Percentiles rank a stretch among this genome's conserved stretches.
Evolutionary conservation across 1,139 yeast species (phyloP).

Genomic region (Yamadazyma sp.): DNA sequence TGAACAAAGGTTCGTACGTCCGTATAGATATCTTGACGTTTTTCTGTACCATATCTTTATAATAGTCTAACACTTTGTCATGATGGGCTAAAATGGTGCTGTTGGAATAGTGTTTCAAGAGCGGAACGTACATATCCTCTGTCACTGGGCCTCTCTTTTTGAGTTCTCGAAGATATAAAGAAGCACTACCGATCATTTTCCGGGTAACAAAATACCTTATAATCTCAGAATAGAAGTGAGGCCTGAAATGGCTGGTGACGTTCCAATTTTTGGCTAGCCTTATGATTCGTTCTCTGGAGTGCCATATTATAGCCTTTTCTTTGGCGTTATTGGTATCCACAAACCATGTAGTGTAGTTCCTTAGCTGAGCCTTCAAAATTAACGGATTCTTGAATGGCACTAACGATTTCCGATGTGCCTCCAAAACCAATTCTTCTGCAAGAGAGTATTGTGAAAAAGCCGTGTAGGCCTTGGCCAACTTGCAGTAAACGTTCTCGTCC

Average conservation of each 20-base stretch:
- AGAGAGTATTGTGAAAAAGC: slow-evolving; percentile 30
- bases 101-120: slow-evolving; percentile 24
- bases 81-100: slow-evolving; percentile 26
- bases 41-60: slow-evolving; percentile 38
- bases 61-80: slow-evolving; percentile 33
- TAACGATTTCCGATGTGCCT: slow-evolving; percentile 29
- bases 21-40: slow-evolving; percentile 32
- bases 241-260: slow-evolving; percentile 7
- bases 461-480: slow-evolving; percentile 29
- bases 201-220: slow-evolving; percentile 22
- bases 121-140: slow-evolving; percentile 32
- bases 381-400: slow-evolving; percentile 32
- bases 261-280: background rate
- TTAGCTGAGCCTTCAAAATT: slow-evolving; percentile 31
- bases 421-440: slow-evolving; percentile 31
- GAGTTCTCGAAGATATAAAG: slow-evolving; percentile 15
- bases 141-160: slow-evolving; percentile 16
- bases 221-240: slow-evolving; percentile 25
- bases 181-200: slow-evolving; percentile 19
- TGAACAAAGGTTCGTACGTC: slow-evolving; percentile 41
- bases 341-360: slow-evolving; percentile 34
- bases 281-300: slow-evolving; percentile 9
- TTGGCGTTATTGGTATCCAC: slow-evolving; percentile 7
- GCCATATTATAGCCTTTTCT: slow-evolving; percentile 10
- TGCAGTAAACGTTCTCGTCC: slow-evolving; percentile 17